Conservation (phyloP, 148 eudicot genomes). For the Chenopodium quinoa region DNA sequence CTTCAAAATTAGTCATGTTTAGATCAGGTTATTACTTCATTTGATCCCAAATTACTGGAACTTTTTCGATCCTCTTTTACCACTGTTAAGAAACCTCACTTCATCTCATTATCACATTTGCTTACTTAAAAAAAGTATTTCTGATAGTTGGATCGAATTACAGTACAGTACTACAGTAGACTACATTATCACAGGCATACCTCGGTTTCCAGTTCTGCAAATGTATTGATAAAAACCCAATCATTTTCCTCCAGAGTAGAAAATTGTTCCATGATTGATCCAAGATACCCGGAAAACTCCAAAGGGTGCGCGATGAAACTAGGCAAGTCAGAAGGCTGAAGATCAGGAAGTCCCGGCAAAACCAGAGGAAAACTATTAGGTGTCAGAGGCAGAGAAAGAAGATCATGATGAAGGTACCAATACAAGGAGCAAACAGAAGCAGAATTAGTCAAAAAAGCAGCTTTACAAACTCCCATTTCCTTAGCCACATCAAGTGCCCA, state of each 20-base stretch:
- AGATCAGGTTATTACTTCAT: background rate
- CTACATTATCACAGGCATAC: conserved; percentile 3
- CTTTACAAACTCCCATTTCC: conserved; percentile 31
- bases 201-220: conserved; percentile 24
- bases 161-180: background rate
- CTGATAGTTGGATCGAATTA: background rate
- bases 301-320: conserved; percentile 22
- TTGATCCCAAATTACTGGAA: background rate
- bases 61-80: no score
- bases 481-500: conserved; percentile 64
- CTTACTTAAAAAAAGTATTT: background rate
- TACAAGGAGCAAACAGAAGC: conserved; percentile 40
- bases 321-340: conserved; percentile 29
- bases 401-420: conserved; percentile 29
- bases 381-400: conserved; percentile 31
- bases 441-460: conserved; percentile 46
- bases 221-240: conserved; percentile 28
- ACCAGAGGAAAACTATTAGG: conserved; percentile 25
- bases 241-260: conserved; percentile 18
- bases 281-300: conserved; percentile 17
- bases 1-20: background rate
- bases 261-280: conserved; percentile 18
- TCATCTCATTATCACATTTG: background rate
- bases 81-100: no score
- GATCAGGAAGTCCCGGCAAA: conserved; percentile 32